Base-by-base conservation (phyloP, 2,329 filamentous ascomycete species). In the Ramichloridium luteum region DNA sequence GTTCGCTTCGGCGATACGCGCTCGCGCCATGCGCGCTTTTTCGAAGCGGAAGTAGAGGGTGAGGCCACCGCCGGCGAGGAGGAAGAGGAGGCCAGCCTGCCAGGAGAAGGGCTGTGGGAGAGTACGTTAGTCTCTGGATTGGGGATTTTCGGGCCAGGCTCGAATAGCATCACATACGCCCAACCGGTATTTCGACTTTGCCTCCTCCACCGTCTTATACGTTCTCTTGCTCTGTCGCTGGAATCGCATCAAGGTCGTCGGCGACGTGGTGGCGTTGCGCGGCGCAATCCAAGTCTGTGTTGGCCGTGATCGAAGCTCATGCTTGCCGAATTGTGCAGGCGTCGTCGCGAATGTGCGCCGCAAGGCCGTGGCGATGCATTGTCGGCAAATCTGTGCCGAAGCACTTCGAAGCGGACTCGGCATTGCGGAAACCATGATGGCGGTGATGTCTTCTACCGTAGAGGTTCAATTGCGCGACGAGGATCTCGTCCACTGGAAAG, bases 21-120 rank as follows among this genome's bases (percentile, higher is more conserved):
- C 81, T 41, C 86, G 74, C 54, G 90, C 77, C 74, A 98, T 78
- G 50, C 90, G 78, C 48, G 74, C 74, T 66, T 96, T 96, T 59
- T 98, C 90, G 49, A 77, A 74, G 50, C 86, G 83, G 60, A 98
- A 96, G 57, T 96, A 98, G 60, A 82, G 73, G 38, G 85, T 76
- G 49, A 98, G 68, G 16, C 74, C 78, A 9, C 64, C 76, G 46
- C 82, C 85, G 2, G 85, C 80, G 28, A 70, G 54, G 43, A 96
- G 67, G 63, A 98, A 96, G 41, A 98, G 68, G 30, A 85, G 47
- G 12, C 84, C 88, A 17, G 88, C 80, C 60, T 84, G 88, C 74
- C 82, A 86, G 32, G 86, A 93, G 64, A 98, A 96, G 16, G 90
- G 90, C 78, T 85, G 42, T 27, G 11, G 22, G 3, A 23, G 16